Evolutionary conservation across 192 early-diverging fungal genomes (phyloP).

Genomic region (Dissophora globulifera): DNA sequence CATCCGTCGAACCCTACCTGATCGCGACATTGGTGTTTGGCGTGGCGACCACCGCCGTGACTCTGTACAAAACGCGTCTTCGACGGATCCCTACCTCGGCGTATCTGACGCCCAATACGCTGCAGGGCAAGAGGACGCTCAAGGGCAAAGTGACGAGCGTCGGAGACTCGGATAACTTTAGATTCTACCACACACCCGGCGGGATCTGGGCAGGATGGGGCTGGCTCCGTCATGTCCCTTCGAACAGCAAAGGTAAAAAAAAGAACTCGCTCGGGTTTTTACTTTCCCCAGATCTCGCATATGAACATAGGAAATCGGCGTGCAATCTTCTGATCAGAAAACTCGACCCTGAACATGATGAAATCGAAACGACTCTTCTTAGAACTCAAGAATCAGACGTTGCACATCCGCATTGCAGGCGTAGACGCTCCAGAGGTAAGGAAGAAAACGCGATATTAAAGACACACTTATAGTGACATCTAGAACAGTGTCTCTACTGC

Average conservation of each 20-base stretch:
- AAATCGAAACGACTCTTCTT: not conserved
- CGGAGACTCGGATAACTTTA: slow-evolving; percentile 67
- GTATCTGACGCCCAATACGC: slow-evolving; percentile 58
- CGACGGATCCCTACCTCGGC: slow-evolving; percentile 56
- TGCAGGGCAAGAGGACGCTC: slow-evolving; percentile 43
- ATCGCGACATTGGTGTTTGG: slow-evolving; percentile 44
- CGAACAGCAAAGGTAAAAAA: slow-evolving; percentile 44
- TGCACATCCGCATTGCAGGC: slow-evolving; percentile 72
- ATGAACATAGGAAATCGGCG: no score
- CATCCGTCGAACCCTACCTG: slow-evolving; percentile 11
- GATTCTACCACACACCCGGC: slow-evolving; percentile 65
- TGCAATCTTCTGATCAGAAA: no score
- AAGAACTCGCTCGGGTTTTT: no score
- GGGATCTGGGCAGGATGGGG: slow-evolving; percentile 57
- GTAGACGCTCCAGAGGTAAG: slow-evolving; percentile 76
- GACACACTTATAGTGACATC: not conserved
- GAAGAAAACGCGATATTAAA: not conserved
- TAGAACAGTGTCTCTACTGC: no score
- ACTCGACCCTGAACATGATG: not conserved
- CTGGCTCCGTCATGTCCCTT: slow-evolving; percentile 55
- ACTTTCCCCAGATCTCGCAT: no score
- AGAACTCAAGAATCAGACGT: slow-evolving; percentile 68
- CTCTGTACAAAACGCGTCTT: slow-evolving; percentile 47
- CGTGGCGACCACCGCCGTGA: slow-evolving; percentile 4
- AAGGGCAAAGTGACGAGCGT: slow-evolving; percentile 60